Conservation (phyloP, 352 stramenopile species). For the Phytopythium kandeliae region DNA sequence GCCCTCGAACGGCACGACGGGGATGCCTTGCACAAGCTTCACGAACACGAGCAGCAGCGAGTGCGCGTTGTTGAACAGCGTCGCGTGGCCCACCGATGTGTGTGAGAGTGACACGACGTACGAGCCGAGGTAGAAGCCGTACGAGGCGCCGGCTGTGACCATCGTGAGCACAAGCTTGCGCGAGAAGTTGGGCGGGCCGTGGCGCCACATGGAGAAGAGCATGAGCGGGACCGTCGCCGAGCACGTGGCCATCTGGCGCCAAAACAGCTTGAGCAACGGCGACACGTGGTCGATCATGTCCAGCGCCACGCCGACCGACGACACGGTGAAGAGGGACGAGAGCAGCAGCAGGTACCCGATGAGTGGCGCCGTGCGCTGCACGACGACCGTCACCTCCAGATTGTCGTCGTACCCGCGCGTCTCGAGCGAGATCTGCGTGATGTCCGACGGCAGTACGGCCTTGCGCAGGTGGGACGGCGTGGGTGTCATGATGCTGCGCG, state of each 20-base stretch:
- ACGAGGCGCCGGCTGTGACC: conserved; percentile 45
- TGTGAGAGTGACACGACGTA: conserved; percentile 59
- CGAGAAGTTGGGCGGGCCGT: conserved; percentile 19
- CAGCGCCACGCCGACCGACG: conserved; percentile 69
- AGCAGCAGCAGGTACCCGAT: conserved; percentile 67
- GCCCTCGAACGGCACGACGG: conserved; percentile 54
- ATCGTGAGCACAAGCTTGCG: conserved; percentile 34
- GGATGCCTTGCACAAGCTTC: conserved; percentile 54
- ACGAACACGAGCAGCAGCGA: conserved; percentile 73
- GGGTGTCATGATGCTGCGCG: conserved; percentile 21
- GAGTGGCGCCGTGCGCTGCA: conserved; percentile 57
- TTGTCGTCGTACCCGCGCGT: conserved; percentile 62
- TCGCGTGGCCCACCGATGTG: conserved; percentile 78
- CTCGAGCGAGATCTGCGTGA: conserved; percentile 66
- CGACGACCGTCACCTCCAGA: conserved; percentile 65
- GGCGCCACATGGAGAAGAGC: conserved; percentile 29
- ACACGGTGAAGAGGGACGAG: conserved; percentile 65
- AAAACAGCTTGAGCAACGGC: conserved; percentile 83
- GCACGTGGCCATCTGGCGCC: conserved; percentile 69
- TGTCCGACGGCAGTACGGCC: conserved; percentile 58
- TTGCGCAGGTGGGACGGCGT: conserved; percentile 22
- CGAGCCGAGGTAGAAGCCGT: conserved; percentile 69
- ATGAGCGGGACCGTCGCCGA: conserved; percentile 48
- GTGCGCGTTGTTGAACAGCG: conserved; percentile 81
- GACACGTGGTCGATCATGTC: conserved; percentile 52